Conservation (phyloP, 2,329 filamentous ascomycete species). For the Cyclaneusma minus region DNA sequence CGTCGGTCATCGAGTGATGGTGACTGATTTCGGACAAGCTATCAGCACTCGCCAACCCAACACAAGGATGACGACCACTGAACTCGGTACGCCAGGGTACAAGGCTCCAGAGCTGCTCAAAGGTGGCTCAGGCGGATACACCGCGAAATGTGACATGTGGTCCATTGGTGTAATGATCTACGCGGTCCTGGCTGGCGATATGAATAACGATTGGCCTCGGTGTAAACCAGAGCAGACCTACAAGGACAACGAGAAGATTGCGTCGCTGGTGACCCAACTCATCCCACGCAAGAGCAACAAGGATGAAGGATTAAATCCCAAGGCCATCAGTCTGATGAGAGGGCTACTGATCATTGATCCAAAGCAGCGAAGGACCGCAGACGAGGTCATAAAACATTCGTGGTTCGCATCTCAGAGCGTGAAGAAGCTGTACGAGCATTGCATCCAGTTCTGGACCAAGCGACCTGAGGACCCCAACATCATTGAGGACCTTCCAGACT, state of each 20-base stretch:
- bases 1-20: slow-evolving; percentile 15
- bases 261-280: too few species aligned
- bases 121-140: slow-evolving; percentile 10
- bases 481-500: slow-evolving; percentile 11
- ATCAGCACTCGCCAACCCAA: slow-evolving; percentile 4
- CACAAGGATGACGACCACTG: slow-evolving; percentile 13
- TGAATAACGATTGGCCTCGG: slow-evolving; percentile 1
- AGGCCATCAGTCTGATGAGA: slow-evolving; percentile 19
- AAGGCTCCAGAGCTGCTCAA: slow-evolving; percentile 16
- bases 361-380: slow-evolving; percentile 18
- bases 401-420: slow-evolving; percentile 20
- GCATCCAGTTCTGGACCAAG: slow-evolving; percentile 13
- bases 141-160: slow-evolving; percentile 16
- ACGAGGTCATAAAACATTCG: slow-evolving; percentile 17
- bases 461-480: slow-evolving; percentile 8
- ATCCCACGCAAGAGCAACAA: too few species aligned
- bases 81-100: slow-evolving; percentile 16
- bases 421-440: slow-evolving; percentile 11
- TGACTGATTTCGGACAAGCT: slow-evolving; percentile 18
- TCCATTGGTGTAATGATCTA: slow-evolving; percentile 16
- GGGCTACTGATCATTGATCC: slow-evolving; percentile 20
- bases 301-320: too few species aligned
- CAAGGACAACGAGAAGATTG: too few species aligned
- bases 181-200: slow-evolving; percentile 13
- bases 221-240: too few species aligned